Conservation (phyloP, 305 asterid species). For the Solanum hybrid region DNA sequence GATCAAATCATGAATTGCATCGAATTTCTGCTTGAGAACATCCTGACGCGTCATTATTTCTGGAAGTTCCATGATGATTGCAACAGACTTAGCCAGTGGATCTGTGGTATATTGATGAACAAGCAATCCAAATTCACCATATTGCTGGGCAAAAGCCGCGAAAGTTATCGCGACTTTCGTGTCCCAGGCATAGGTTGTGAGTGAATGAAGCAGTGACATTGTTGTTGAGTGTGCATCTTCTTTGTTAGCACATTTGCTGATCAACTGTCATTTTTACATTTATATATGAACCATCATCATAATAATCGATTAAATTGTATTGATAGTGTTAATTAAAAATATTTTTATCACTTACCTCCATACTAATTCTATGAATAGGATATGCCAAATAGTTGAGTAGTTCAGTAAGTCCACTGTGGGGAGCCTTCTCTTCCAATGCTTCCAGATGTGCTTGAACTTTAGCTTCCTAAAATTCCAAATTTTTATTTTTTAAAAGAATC, state of each 20-base stretch:
- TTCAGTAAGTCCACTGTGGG: constrained; percentile 28
- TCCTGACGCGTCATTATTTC: constrained; percentile 38
- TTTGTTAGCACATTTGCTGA: constrained; percentile 47
- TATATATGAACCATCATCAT: neutral
- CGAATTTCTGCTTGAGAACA: constrained; percentile 30
- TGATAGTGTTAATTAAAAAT: no score
- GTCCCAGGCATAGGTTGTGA: constrained; percentile 70
- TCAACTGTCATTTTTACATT: constrained; percentile 30
- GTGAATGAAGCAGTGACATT: constrained; percentile 50
- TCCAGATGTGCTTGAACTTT: constrained; percentile 24
- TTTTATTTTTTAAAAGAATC: neutral
- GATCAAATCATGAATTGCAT: constrained; percentile 31
- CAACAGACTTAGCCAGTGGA: constrained; percentile 63
- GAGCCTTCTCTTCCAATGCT: constrained; percentile 25
- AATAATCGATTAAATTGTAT: neutral
- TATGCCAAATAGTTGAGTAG: constrained; percentile 40
- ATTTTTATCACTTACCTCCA: constrained; percentile 37
- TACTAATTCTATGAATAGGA: constrained; percentile 48
- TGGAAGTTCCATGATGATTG: constrained; percentile 68
- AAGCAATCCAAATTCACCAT: constrained; percentile 85
- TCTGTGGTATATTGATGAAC: constrained; percentile 49
- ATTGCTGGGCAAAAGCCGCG: constrained; percentile 73
- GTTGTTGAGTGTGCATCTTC: constrained; percentile 64
- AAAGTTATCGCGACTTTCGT: constrained; percentile 65
- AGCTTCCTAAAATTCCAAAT: constrained; percentile 19